These are phyloP conservation scores for Allantophomopsis lycopodina DNA, from an alignment of 2,329 filamentous ascomycete species.

Conservation along the genomic window DNA sequence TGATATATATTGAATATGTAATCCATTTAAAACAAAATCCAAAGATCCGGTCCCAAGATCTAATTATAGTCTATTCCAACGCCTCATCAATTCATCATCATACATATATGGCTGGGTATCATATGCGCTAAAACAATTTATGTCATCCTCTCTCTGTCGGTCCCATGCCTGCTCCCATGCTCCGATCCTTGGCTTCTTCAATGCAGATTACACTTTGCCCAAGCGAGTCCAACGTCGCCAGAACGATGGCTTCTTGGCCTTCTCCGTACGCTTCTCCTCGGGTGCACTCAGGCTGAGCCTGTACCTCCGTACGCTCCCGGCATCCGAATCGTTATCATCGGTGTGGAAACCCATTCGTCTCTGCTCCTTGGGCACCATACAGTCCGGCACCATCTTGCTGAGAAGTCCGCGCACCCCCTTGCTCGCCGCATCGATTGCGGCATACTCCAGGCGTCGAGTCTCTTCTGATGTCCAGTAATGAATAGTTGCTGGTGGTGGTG, in stretches of 20 bases:
- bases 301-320: conserved; percentile 49
- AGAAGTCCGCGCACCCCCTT: conserved; percentile 47
- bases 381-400: conserved; percentile 44
- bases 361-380: conserved; percentile 36
- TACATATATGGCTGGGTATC: no score
- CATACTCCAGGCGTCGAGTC: conserved; percentile 49
- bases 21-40: no score
- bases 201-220: not conserved
- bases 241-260: not conserved
- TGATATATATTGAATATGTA: no score
- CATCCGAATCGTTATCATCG: conserved; percentile 23
- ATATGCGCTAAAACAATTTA: no score
- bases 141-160: no score
- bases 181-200: no score
- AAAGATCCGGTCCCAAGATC: no score
- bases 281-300: conserved; percentile 41
- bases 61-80: no score
- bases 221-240: not conserved
- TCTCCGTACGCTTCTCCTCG: conserved; percentile 15
- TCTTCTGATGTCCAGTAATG: conserved; percentile 56
- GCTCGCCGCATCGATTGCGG: conserved; percentile 49
- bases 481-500: conserved; percentile 39
- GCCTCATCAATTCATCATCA: no score
- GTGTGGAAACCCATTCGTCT: conserved; percentile 43
- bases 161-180: no score